Percentiles rank a stretch among this genome's conserved stretches.
These are phyloP conservation scores for Astrephomene gubernaculifera DNA, from an alignment of 139 green algal species.

Conservation along the genomic window DNA sequence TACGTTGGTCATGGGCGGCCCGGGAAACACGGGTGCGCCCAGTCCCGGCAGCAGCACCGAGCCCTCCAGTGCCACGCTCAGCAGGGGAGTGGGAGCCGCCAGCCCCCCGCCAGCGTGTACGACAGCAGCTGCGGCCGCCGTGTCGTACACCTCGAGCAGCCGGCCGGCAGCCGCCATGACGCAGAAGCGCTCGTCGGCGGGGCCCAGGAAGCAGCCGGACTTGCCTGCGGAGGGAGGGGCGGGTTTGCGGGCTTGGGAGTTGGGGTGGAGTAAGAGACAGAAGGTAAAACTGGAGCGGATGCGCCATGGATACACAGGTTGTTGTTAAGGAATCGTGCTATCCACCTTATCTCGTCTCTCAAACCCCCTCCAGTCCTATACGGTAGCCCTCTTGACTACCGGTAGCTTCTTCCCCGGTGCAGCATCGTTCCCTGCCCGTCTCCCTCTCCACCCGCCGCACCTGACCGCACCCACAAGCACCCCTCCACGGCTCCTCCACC, in stretches of 20 bases:
- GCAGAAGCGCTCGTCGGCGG: conserved; percentile 54
- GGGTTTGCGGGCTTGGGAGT: background rate
- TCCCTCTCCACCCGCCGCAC: too few relatives aligned
- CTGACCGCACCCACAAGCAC: conserved; percentile 15
- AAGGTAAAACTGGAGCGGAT: background rate
- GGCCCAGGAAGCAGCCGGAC: conserved; percentile 56
- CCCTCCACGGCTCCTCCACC: background rate
- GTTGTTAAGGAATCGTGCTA: too few relatives aligned
- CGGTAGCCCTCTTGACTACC: too few relatives aligned
- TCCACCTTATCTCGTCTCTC: too few relatives aligned
- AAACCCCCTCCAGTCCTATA: too few relatives aligned
- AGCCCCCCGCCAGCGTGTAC: background rate
- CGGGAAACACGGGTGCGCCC: conserved; percentile 41
- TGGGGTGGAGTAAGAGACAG: background rate
- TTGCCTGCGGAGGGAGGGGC: conserved; percentile 33
- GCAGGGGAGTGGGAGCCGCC: conserved; percentile 9
- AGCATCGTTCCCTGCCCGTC: too few relatives aligned
- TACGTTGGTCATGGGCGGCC: conserved; percentile 31
- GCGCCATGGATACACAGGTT: too few relatives aligned
- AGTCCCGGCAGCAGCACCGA: conserved; percentile 9
- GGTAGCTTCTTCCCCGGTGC: too few relatives aligned
- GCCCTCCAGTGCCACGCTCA: conserved; percentile 44
- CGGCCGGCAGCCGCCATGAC: conserved; percentile 34
- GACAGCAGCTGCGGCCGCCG: background rate
- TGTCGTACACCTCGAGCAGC: conserved; percentile 49